phyloP scores from a whole-genome alignment of 768 basidiomycete species.

The Amanita exitialis region DNA sequence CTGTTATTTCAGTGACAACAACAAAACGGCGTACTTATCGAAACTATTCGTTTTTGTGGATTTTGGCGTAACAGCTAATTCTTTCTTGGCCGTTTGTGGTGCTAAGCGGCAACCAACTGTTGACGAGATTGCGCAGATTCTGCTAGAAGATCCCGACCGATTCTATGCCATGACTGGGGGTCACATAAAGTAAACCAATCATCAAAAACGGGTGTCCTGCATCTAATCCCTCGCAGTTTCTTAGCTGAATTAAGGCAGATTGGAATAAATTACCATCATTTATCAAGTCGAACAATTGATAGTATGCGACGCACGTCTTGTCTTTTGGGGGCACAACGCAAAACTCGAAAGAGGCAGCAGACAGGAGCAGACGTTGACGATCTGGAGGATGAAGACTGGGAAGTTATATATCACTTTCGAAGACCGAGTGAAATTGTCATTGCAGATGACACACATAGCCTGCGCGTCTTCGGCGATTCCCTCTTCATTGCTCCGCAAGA shows the following conservation, averaged over 20 bases:
- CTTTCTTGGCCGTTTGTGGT: constrained; percentile 80
- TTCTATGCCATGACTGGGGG: constrained; percentile 70
- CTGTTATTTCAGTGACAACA: constrained; percentile 56
- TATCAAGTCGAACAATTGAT: constrained; percentile 39
- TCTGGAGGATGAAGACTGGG: constrained; percentile 67
- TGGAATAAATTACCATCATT: constrained; percentile 59
- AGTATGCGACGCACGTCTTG: constrained; percentile 67
- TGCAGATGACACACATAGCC: constrained; percentile 77
- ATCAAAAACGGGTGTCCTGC: not conserved
- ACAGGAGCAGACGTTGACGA: constrained; percentile 24
- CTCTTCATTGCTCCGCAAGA: constrained; percentile 82
- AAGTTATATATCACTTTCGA: constrained; percentile 62
- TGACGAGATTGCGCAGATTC: constrained; percentile 64
- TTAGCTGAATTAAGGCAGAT: constrained; percentile 76
- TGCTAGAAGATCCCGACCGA: constrained; percentile 56
- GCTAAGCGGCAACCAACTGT: constrained; percentile 82
- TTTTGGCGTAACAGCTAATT: constrained; percentile 74
- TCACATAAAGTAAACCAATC: constrained; percentile 44
- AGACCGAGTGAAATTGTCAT: constrained; percentile 64
- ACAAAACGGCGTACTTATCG: constrained; percentile 55
- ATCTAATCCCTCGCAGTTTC: constrained; percentile 40
- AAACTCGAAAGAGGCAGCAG: constrained; percentile 22
- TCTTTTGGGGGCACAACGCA: constrained; percentile 65
- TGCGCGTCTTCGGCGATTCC: constrained; percentile 68
- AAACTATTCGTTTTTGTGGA: constrained; percentile 84